Evolutionary conservation across 1,139 yeast species (phyloP), one percentile per base, ranked within the genome.

Genomic region (Kazachstania sp.): DNA sequence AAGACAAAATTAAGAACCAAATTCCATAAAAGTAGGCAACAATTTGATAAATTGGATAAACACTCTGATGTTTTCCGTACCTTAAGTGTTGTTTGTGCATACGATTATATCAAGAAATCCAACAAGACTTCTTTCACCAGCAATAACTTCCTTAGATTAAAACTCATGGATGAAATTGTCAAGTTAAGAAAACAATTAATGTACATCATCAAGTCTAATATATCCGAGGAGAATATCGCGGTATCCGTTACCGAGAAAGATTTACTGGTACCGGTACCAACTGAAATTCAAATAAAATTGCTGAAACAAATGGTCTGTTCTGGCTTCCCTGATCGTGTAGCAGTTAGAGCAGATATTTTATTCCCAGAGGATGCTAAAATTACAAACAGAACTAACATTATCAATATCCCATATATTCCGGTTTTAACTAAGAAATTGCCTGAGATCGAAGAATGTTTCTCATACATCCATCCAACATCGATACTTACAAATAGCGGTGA

Each of bases 251-350:
- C 69, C 7, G 73, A 70, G n/a, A 65, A 71, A 20, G 78, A 80
- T 8, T 56, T 78, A 53, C 83, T 80, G 58, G 69, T 87, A 29
- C 77, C 74, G 0, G 79, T 86, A 9, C 98, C 98, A 0, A 66
- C 74, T 9, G 74, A 77, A 43, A 64, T 68, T 15, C 98, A 94
- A 68, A 63, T 87, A 11, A 75, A 79, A 46, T 84, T 95, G 1
- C 69, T 94, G 54, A 90, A 88, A 60, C 98, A 94, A 65, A 90
- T 94, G 81, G 72, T 92, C 9, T 79, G 96, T 2, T 83, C 97
- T 0, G 98, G 98, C 0, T 94, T 86, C 58, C 73, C 92, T 43
- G 98, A 94, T 63, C 95, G 86, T 60, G 77, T 92, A 18, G 95
- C 95, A 1, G 77, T 86, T 13, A 73, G 97, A 52, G 92, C 86